phyloP scores from a whole-genome alignment of 1,139 yeast species.

The Yamadazyma buinensis region DNA sequence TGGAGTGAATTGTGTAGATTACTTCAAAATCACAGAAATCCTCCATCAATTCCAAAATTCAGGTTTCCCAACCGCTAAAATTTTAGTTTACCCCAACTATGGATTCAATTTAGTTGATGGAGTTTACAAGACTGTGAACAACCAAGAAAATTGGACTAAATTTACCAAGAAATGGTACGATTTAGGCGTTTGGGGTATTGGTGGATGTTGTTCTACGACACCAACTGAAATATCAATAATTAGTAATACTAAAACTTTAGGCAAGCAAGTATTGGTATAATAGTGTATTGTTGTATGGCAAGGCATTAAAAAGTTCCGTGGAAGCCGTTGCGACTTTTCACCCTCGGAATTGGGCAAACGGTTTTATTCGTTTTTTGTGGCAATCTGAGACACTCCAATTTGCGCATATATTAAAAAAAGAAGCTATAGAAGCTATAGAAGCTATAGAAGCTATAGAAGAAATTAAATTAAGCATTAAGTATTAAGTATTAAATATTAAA shows the following conservation, averaged over 20 bases:
- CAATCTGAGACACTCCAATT: too few species aligned
- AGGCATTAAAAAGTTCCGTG: too few species aligned
- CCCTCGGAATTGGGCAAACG: too few species aligned
- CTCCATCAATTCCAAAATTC: conserved; percentile 6
- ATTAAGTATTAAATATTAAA: too few species aligned
- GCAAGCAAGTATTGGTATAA: too few species aligned
- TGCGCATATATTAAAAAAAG: too few species aligned
- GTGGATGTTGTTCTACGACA: conserved; percentile 60
- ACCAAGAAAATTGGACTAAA: conserved; percentile 22
- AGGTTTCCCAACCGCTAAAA: conserved; percentile 11
- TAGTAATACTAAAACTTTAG: too few species aligned
- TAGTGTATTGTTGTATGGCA: too few species aligned
- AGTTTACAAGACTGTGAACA: conserved; percentile 9
- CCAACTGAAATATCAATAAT: conserved; percentile 49
- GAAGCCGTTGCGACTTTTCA: too few species aligned
- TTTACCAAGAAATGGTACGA: conserved; percentile 31
- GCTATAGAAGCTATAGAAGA: background rate
- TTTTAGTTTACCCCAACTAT: conserved; percentile 38
- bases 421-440: background rate
- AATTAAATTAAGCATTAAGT: too few species aligned
- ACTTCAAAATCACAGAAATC: conserved; percentile 17
- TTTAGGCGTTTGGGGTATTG: conserved; percentile 36
- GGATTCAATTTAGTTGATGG: conserved; percentile 26
- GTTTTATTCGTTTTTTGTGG: too few species aligned
- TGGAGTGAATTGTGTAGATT: conserved; percentile 41